Conservation (phyloP, 2,329 filamentous ascomycete species). For the Scolecobasidium constrictum region DNA sequence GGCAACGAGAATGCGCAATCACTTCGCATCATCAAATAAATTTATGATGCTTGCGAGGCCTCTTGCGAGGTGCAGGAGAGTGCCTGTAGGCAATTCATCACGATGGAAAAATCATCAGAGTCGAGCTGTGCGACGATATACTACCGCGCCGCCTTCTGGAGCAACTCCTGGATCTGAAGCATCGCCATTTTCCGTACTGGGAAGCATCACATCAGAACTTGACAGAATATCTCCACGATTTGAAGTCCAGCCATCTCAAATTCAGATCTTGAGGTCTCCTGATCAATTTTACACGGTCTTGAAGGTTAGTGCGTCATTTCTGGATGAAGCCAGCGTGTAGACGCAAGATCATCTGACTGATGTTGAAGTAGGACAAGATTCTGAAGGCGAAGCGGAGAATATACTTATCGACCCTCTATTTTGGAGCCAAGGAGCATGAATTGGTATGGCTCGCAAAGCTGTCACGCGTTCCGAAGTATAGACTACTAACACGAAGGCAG, state of each 20-base stretch:
- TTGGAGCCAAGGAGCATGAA: slow-evolving; percentile 86
- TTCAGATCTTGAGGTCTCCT: slow-evolving; percentile 69
- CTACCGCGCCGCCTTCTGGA: background rate
- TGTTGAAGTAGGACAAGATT: slow-evolving; percentile 58
- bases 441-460: slow-evolving; percentile 44
- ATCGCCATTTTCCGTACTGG: slow-evolving; percentile 44
- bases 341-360: background rate
- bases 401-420: slow-evolving; percentile 93
- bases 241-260: slow-evolving; percentile 68
- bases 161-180: slow-evolving; percentile 12
- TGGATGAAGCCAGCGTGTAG: background rate
- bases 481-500: slow-evolving; percentile 25
- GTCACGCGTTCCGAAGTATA: background rate
- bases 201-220: slow-evolving; percentile 58
- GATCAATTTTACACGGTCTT: slow-evolving; percentile 84
- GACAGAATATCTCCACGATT: slow-evolving; percentile 88
- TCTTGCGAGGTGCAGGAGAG: background rate
- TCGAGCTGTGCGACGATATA: background rate
- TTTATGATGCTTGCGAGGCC: slow-evolving; percentile 5
- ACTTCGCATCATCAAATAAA: background rate
- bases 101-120: background rate
- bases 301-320: slow-evolving; percentile 51
- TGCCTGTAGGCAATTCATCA: background rate
- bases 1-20: too few relatives aligned
- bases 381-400: slow-evolving; percentile 65